Conservation (phyloP, 352 stramenopile species). For the Phytophthora fragariae region DNA sequence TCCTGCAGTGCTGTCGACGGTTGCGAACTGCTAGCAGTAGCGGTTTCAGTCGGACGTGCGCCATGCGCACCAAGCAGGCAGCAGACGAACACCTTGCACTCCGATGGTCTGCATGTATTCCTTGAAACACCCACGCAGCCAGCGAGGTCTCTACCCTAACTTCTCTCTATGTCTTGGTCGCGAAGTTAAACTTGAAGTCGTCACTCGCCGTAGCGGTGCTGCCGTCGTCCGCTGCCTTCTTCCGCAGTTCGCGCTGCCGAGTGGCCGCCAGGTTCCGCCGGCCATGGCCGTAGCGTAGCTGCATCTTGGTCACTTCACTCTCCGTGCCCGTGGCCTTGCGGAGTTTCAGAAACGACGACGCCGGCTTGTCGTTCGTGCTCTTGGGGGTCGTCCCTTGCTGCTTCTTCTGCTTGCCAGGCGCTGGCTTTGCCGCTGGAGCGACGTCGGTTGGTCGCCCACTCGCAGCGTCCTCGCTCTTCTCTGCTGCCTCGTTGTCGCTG, state of each 20-base stretch:
- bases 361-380: neutral
- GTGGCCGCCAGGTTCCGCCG: constrained; percentile 62
- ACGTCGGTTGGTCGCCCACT: constrained; percentile 11
- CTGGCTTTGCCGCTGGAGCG: constrained; percentile 17
- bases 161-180: constrained; percentile 12
- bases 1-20: neutral
- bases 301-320: constrained; percentile 77
- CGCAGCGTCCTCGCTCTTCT: constrained; percentile 17
- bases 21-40: neutral
- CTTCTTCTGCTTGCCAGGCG: constrained; percentile 19
- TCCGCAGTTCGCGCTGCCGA: constrained; percentile 55
- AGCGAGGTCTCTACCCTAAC: neutral
- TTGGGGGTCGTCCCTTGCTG: constrained; percentile 18
- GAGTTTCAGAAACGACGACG: constrained; percentile 62
- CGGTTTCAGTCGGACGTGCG: constrained; percentile 1
- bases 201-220: neutral
- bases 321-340: constrained; percentile 70
- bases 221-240: constrained; percentile 17
- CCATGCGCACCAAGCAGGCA: neutral
- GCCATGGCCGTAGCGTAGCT: constrained; percentile 70
- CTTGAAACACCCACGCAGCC: constrained; percentile 1
- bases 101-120: constrained; percentile 6
- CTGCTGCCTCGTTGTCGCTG: neutral
- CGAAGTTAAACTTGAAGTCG: constrained; percentile 54
- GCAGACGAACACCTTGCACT: neutral